Evolutionary conservation across 2,329 filamentous ascomycete genomes (phyloP).

Genomic region (Arthroderma sp.): DNA sequence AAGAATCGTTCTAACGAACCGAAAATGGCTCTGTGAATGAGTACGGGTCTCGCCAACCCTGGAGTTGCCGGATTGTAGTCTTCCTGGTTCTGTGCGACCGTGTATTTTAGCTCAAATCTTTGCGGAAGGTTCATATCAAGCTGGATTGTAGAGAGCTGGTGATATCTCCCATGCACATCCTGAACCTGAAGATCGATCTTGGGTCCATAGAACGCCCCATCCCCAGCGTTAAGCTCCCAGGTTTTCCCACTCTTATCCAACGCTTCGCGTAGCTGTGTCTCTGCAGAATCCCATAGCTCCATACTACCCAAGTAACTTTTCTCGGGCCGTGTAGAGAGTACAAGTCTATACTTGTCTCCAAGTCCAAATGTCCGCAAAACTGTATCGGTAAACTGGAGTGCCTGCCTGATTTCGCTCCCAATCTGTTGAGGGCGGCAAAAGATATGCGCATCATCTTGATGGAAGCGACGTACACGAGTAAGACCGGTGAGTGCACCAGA

Average conservation of each 20-base stretch:
- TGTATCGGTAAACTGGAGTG: slow-evolving; percentile 59
- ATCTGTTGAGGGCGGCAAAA: slow-evolving; percentile 73
- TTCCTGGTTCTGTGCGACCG: slow-evolving; percentile 34
- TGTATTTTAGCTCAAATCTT: slow-evolving; percentile 64
- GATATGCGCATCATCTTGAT: slow-evolving; percentile 84
- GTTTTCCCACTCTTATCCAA: slow-evolving; percentile 50
- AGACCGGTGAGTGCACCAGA: slow-evolving; percentile 70
- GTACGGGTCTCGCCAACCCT: slow-evolving; percentile 56
- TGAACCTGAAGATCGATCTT: slow-evolving; percentile 79
- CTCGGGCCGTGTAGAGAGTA: slow-evolving; percentile 63
- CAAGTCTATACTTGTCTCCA: slow-evolving; percentile 54
- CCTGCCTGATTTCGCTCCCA: slow-evolving; percentile 57
- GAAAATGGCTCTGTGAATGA: slow-evolving; percentile 74
- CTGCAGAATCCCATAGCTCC: slow-evolving; percentile 57
- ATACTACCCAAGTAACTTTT: slow-evolving; percentile 64
- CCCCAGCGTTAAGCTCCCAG: slow-evolving; percentile 66
- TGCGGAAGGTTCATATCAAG: slow-evolving; percentile 81
- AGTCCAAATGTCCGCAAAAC: slow-evolving; percentile 59
- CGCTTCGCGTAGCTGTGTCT: slow-evolving; percentile 51
- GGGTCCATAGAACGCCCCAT: slow-evolving; percentile 82
- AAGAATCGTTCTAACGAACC: slow-evolving; percentile 76
- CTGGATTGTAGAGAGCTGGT: slow-evolving; percentile 80
- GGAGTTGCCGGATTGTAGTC: slow-evolving; percentile 31
- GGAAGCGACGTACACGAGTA: slow-evolving; percentile 72
- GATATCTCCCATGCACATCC: slow-evolving; percentile 71